Evolutionary conservation across 345 rosid species (phyloP).

Genomic region (Durio zibethinus): DNA sequence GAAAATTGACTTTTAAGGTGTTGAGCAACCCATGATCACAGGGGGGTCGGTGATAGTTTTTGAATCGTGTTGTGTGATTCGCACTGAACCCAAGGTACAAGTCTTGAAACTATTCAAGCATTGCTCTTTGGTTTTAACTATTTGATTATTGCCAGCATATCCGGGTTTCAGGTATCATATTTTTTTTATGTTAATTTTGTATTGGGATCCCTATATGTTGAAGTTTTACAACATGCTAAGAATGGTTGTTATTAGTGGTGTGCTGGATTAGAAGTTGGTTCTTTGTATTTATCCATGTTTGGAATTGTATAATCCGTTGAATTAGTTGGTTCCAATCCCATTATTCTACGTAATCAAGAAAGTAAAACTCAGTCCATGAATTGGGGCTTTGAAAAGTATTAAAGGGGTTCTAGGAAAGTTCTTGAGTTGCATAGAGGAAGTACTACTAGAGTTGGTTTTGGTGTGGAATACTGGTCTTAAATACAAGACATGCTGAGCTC

Average conservation of each 20-base stretch:
- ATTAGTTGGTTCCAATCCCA: conserved; percentile 4
- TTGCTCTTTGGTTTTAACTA: conserved; percentile 24
- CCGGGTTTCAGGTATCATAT: conserved; percentile 28
- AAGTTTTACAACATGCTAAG: conserved; percentile 22
- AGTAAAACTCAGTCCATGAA: conserved; percentile 49
- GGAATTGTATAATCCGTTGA: conserved; percentile 18
- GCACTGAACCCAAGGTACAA: conserved; percentile 57
- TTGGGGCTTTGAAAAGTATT: conserved; percentile 32
- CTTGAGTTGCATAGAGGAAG: conserved; percentile 27
- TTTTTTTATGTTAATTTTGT: conserved; percentile 22
- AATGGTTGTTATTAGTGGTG: conserved; percentile 24
- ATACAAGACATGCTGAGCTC: conserved; percentile 51
- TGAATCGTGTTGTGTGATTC: conserved; percentile 37
- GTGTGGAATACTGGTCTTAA: conserved; percentile 34
- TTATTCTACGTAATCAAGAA: conserved; percentile 20
- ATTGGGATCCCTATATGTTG: conserved; percentile 26
- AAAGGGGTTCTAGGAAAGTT: conserved; percentile 15
- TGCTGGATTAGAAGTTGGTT: conserved; percentile 33
- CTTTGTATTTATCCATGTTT: conserved; percentile 38
- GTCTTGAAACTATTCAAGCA: conserved; percentile 14
- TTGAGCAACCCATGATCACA: conserved; percentile 30
- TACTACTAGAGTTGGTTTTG: conserved; percentile 19
- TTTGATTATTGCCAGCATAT: conserved; percentile 36
- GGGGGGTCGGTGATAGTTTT: conserved; percentile 56
- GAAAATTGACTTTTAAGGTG: conserved; percentile 22